Evolutionary conservation across 2,329 filamentous ascomycete genomes (phyloP), one percentile per base, ranked within the genome.

Genomic region (Coniosporium tulheliwenetii): DNA sequence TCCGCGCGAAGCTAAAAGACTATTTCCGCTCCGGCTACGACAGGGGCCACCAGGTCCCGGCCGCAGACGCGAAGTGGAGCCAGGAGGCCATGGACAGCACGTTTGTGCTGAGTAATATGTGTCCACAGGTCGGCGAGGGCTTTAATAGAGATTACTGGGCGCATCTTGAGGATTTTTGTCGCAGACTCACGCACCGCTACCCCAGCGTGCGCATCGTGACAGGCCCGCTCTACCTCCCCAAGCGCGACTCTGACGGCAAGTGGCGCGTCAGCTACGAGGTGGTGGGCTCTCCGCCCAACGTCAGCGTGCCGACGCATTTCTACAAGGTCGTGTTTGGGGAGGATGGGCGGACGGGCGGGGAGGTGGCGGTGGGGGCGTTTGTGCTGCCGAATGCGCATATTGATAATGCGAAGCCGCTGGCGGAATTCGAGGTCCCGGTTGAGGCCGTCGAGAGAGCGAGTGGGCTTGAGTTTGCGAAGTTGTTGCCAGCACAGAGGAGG

Each of bases 71-170:
- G 42, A 93, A 93, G 66, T 98, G 91, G 87, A 84, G 79, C 47
- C 91, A 98, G 63, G 62, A 74, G 31, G 87, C 91, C 47, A 94
- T 98, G 85, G 78, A 98, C 63, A 85, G 84, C 43, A 98, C 91
- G 2, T 98, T 98, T 57, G 80, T 77, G 55, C 73, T 98, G 42
- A 81, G 74, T 57, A 98, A 98, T 66, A 98, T 98, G 87, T 94
- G 87, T 57, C 91, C 91, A 30, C 91, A 98, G 65, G 91, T 98
- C 29, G 91, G 91, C 49, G 85, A 95, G 57, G 91, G 91, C 44
- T 98, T 98, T 71, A 98, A 98, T 66, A 75, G 91, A 39, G 91
- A 98, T 66, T 98, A 98, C 73, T 98, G 91, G 91, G 83, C 91
- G 32, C 91, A 98, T 61, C 87, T 98, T 50, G 91, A 98, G 65